Evolutionary conservation across 192 early-diverging fungal species (phyloP).

Genomic region (Umbelopsis ramanniana): DNA sequence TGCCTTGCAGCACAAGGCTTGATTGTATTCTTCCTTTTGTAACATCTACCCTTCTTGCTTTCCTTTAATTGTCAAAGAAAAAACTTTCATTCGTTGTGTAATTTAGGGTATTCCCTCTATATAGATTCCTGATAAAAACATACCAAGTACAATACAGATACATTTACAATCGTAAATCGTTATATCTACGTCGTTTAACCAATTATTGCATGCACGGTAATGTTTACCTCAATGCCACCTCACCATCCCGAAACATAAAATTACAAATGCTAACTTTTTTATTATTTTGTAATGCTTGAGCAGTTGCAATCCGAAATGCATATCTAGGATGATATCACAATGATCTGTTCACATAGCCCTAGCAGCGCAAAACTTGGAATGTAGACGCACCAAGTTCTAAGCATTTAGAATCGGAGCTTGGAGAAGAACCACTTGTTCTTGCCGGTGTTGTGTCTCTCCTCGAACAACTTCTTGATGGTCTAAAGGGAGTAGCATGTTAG

Average conservation of each 20-base stretch:
- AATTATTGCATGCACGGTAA: too few relatives aligned
- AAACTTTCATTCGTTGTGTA: background rate
- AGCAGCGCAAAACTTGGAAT: conserved; percentile 6
- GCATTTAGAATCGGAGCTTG: conserved; percentile 91
- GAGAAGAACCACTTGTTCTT: conserved; percentile 99
- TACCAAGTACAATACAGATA: background rate
- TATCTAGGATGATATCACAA: background rate
- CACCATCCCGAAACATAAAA: background rate
- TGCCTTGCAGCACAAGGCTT: conserved; percentile 41
- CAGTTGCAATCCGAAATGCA: background rate
- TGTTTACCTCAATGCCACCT: too few relatives aligned
- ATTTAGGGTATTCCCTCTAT: conserved; percentile 2
- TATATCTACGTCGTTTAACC: too few relatives aligned
- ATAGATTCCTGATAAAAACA: conserved; percentile 1
- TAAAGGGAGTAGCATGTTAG: background rate
- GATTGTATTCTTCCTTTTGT: background rate
- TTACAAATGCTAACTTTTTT: conserved; percentile 23
- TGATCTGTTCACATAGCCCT: conserved; percentile 1
- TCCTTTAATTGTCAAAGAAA: too few relatives aligned
- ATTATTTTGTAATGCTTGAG: conserved; percentile 19
- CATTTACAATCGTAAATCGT: too few relatives aligned
- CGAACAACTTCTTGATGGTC: conserved; percentile 93
- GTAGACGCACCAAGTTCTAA: conserved; percentile 1
- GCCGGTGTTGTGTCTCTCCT: conserved; percentile 97
- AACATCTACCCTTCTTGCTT: background rate